Evolutionary conservation across 139 green algal species (phyloP), one percentile per base, ranked within the genome.

Genomic region (Prasinococcaceae sp.): DNA sequence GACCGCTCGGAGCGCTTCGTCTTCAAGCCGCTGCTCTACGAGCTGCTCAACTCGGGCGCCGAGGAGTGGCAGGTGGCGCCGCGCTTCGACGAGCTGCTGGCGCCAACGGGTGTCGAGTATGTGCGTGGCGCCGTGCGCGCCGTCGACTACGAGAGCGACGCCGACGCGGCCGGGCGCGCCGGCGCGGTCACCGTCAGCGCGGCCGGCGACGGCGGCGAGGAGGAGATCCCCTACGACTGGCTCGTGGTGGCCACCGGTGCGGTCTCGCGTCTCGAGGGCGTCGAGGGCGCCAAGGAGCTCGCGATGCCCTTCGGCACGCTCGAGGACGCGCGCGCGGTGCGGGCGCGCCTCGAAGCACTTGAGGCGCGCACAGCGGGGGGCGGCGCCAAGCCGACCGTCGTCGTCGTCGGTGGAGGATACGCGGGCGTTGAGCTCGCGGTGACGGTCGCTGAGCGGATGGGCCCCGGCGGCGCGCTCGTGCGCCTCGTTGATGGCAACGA

Each of bases 21-120:
- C 4, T 99, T 99, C 76, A 99, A 99, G 74, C 92, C 92, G 23
- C 61, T 99, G 75, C 72, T 99, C 50, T 99, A 99, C 63, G 92
- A 99, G 73, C 74, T 98, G 32, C 49, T 99, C 14, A 84, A 73
- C 26, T 80, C 60, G 12, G 66, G 62, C 8, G 84, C 83, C 6
- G 51, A 53, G 10, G 43, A 68, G 23, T 73, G 69, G 48, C 92
- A 99, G 72, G 62, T 98, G 29, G 88, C 92, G 17, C 92, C 92
- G 1, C 25, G 32, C 6, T 94, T 92, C 60, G 38, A 35, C 2
- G 70, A 93, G 46, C 70, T 99, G 42, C 73, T 99, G 32, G 79
- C 72, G 2, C 75, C 80, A 9, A 94, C 87, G 63, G 53, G 67
- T 9, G 74, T 92, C 4, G 59, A 60, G n/a, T 94, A 94, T 42